Percentiles rank a stretch among this genome's conserved stretches.
These are phyloP conservation scores for Hydrangea macrophylla DNA, from an alignment of 148 eudicot genomes.

Conservation along the genomic window DNA sequence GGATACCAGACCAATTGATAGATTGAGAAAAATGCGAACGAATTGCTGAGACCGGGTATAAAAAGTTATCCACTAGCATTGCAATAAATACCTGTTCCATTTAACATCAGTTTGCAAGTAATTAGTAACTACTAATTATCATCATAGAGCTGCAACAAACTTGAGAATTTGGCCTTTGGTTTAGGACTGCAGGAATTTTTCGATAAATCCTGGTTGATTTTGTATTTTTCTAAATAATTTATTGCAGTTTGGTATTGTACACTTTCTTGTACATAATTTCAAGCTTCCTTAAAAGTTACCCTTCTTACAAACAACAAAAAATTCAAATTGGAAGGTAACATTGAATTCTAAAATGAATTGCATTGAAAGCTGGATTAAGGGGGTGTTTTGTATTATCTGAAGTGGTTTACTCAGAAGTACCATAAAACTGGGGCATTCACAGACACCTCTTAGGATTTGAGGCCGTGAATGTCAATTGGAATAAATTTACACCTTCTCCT, in stretches of 20 bases:
- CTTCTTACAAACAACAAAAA: background rate
- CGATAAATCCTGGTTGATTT: background rate
- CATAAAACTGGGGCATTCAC: background rate
- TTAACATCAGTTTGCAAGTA: background rate
- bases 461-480: background rate
- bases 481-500: slow-evolving; percentile 3
- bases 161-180: background rate
- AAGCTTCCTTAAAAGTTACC: background rate
- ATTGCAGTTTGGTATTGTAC: background rate
- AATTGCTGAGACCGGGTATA: slow-evolving; percentile 83
- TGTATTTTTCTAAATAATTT: background rate
- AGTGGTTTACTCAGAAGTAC: background rate
- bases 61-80: slow-evolving; percentile 87
- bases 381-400: background rate
- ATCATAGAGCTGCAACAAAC: slow-evolving; percentile 9
- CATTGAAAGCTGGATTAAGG: background rate
- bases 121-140: background rate
- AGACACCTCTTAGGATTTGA: background rate
- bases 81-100: slow-evolving; percentile 85
- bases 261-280: background rate
- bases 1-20: slow-evolving; percentile 94
- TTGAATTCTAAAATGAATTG: background rate
- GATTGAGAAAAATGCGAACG: slow-evolving; percentile 83
- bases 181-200: background rate
- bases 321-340: background rate